These are phyloP conservation scores for Pelargonium exstipulatum DNA, from an alignment of 441 rosid genomes.

Conservation along the genomic window DNA sequence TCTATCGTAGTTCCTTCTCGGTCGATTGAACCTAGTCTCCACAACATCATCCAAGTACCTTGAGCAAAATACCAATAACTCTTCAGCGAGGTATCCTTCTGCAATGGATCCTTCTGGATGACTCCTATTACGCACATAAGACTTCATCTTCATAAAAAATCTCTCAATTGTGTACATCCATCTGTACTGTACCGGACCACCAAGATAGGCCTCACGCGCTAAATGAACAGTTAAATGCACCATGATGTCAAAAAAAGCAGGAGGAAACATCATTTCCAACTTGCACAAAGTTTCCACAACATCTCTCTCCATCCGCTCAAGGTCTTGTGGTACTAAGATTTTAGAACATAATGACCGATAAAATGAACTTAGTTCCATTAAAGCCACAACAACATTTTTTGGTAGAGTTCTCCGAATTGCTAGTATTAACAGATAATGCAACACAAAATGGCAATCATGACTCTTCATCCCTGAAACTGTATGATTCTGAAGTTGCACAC, in stretches of 20 bases:
- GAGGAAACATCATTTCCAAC: constrained; percentile 5
- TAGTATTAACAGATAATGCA: constrained; percentile 6
- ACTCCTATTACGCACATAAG: constrained; percentile 5
- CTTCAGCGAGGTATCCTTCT: constrained; percentile 9
- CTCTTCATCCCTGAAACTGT: neutral
- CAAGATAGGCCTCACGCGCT: neutral
- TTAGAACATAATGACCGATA: constrained; percentile 11
- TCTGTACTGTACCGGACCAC: neutral
- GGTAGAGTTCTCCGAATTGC: neutral
- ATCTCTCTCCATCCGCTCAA: neutral
- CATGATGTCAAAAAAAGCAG: constrained; percentile 11
- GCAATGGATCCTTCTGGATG: constrained; percentile 13
- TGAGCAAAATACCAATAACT: constrained; percentile 11
- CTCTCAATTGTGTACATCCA: constrained; percentile 7
- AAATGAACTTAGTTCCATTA: constrained; percentile 5
- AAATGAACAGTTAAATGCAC: constrained; percentile 13
- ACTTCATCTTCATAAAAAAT: neutral
- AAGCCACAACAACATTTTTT: neutral
- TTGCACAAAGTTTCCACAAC: neutral
- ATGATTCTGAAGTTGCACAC: neutral
- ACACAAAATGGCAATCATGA: constrained; percentile 9
- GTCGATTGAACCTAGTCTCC: constrained; percentile 6
- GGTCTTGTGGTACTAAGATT: neutral
- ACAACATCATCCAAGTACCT: neutral
- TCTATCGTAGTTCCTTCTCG: neutral